phyloP scores from a whole-genome alignment of 2,329 filamentous ascomycete species.

The Neodidymelliopsis sp. region DNA sequence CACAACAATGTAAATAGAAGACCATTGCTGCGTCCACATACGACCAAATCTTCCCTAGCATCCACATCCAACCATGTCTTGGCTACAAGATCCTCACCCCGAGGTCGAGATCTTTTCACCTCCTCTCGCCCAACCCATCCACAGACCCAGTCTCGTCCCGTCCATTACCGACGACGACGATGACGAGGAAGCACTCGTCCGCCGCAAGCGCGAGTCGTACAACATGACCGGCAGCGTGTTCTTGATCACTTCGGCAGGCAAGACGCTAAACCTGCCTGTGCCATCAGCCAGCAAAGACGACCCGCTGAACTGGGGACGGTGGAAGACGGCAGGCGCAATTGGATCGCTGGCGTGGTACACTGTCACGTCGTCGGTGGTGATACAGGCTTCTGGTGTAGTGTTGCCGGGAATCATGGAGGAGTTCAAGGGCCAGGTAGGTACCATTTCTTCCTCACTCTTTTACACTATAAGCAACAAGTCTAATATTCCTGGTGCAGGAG shows the following conservation, averaged over 20 bases:
- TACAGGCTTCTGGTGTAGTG: constrained; percentile 27
- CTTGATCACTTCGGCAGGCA: constrained; percentile 29
- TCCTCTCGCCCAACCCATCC: not conserved
- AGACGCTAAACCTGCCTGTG: constrained; percentile 30
- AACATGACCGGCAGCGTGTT: constrained; percentile 31
- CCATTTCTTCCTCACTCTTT: no score
- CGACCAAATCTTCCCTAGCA: no score
- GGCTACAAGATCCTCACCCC: not conserved
- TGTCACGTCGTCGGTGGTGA: constrained; percentile 16
- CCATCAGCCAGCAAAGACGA: constrained; percentile 32
- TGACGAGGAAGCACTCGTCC: no score
- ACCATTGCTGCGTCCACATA: no score
- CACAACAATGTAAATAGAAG: no score
- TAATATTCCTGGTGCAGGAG: no score
- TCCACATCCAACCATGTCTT: no score
- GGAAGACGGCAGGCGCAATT: constrained; percentile 27
- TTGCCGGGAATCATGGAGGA: constrained; percentile 19
- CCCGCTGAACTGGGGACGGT: constrained; percentile 30
- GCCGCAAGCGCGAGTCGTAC: constrained; percentile 33
- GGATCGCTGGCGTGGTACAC: constrained; percentile 26
- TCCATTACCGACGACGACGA: no score
- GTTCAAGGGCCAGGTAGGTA: constrained; percentile 14
- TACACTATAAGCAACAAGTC: no score
- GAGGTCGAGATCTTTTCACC: not conserved
- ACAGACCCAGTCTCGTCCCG: not conserved